phyloP scores from a whole-genome alignment of 73 alveolate genomes.

The Urostyla sp. region DNA sequence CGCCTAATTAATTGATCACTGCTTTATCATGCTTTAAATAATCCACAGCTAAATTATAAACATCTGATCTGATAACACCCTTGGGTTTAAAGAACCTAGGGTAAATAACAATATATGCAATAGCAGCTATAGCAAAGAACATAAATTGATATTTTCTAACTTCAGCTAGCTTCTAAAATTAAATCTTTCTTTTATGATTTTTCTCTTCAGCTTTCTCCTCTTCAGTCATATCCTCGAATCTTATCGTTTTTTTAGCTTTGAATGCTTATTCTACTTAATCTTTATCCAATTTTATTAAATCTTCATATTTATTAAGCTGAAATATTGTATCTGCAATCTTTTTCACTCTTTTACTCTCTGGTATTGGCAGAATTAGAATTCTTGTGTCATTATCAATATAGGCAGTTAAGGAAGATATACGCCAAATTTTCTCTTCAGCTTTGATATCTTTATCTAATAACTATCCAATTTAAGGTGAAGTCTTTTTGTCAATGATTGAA shows the following conservation, averaged over 20 bases:
- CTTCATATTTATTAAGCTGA: conserved; percentile 10
- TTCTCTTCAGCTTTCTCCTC: conserved; percentile 58
- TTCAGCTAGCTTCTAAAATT: conserved; percentile 49
- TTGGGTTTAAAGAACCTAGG: conserved; percentile 52
- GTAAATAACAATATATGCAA: conserved; percentile 45
- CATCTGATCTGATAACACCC: conserved; percentile 39
- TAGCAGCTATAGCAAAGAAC: not conserved
- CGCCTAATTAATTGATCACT: conserved; percentile 30
- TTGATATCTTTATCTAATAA: not conserved
- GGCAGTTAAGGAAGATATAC: conserved; percentile 57
- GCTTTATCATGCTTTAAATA: conserved; percentile 3
- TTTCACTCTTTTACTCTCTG: conserved; percentile 56
- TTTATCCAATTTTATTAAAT: not conserved
- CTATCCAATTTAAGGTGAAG: not conserved
- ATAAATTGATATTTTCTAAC: conserved; percentile 47
- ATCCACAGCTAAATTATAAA: conserved; percentile 44
- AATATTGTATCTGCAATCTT: conserved; percentile 55
- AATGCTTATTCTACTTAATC: not conserved
- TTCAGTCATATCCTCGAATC: conserved; percentile 62
- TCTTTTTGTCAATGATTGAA: conserved; percentile 26
- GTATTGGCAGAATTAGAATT: conserved; percentile 60
- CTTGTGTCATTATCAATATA: conserved; percentile 65
- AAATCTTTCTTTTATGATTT: conserved; percentile 20
- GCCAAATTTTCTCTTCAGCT: conserved; percentile 61
- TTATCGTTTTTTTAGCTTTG: not conserved